Base-by-base conservation (phyloP, 495 filamentous ascomycete species). In the Astrothelium subdiscretum region DNA sequence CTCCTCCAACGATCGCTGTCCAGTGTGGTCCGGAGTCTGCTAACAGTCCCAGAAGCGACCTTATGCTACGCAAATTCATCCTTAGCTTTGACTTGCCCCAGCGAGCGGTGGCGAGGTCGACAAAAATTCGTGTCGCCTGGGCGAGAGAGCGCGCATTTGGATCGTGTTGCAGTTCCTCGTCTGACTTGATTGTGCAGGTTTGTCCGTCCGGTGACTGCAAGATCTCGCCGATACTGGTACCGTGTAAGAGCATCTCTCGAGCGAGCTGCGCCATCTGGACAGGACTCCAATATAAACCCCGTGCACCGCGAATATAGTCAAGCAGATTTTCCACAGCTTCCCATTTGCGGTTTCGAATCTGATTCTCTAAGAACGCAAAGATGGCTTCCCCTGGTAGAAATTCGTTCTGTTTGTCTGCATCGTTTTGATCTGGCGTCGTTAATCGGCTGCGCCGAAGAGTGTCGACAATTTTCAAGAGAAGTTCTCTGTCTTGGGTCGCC, bases 291-390 rank as follows among this genome's bases (percentile, higher is more conserved):
- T 32, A 22, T 29, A 67, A 59, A 18, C 63, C 59, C 8, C 52
- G 57, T 13, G 54, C 62, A 26, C 78, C 72, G 20, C 74, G 70
- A 13, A 81, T 59, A 62, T 78, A 75, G 31, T 76, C 61, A 4
- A 83, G 70, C 48, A 79, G 75, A 15, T 74, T 52, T 32, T 73
- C 64, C 12, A 76, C 81, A 32, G 75, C 72, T 8, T 76, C 70
- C 81, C 82, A 85, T 29, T 77, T 70, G 10, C 69, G 69, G 38
- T 75, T 67, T 15, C 69, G 52, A 13, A 87, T 75, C 38, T 83
- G 77, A 59, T 74, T 76, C 59, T 78, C 77, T 29, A 83, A 60
- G 12, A 86, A 66, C 1, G 80, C 72, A 31, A 77, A 81, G 3
- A 84, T 66, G 29, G 79, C 76, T 59, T 78, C 76, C 31, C 69